phyloP scores from a whole-genome alignment of 805 yeast species.

The Lipomyces starkeyi region DNA sequence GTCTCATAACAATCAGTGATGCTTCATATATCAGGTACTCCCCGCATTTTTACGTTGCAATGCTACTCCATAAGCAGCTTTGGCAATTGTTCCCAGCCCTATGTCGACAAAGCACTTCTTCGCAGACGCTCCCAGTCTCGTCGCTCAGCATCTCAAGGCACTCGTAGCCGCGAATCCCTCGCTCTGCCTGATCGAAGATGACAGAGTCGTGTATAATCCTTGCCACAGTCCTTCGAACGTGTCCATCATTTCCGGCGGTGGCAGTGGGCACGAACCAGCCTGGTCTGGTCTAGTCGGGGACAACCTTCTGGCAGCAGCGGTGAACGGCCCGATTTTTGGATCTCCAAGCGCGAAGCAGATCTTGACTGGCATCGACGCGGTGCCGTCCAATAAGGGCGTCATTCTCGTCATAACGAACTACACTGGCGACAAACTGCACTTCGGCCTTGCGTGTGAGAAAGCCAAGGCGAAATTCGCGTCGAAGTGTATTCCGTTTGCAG shows the following conservation, averaged over 20 bases:
- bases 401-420: constrained; percentile 85
- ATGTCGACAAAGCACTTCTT: constrained; percentile 43
- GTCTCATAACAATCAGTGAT: background rate
- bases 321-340: constrained; percentile 86
- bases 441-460: constrained; percentile 88
- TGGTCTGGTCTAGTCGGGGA: constrained; percentile 91
- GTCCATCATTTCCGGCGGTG: constrained; percentile 86
- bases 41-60: background rate
- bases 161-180: constrained; percentile 62
- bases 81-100: background rate
- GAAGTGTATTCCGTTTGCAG: constrained; percentile 48
- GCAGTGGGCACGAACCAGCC: constrained; percentile 94
- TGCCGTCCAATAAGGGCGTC: constrained; percentile 56
- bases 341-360: constrained; percentile 93
- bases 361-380: constrained; percentile 60
- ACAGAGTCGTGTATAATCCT: constrained; percentile 46
- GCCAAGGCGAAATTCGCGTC: constrained; percentile 24
- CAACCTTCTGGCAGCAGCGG: constrained; percentile 83
- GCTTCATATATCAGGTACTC: background rate
- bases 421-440: constrained; percentile 92
- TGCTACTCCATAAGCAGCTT: background rate
- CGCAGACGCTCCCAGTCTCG: constrained; percentile 44
- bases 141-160: constrained; percentile 57
- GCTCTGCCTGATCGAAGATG: constrained; percentile 58
- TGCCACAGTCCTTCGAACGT: constrained; percentile 50